Conservation (phyloP, 768 basidiomycete species). For the Leccinum arenicola region DNA sequence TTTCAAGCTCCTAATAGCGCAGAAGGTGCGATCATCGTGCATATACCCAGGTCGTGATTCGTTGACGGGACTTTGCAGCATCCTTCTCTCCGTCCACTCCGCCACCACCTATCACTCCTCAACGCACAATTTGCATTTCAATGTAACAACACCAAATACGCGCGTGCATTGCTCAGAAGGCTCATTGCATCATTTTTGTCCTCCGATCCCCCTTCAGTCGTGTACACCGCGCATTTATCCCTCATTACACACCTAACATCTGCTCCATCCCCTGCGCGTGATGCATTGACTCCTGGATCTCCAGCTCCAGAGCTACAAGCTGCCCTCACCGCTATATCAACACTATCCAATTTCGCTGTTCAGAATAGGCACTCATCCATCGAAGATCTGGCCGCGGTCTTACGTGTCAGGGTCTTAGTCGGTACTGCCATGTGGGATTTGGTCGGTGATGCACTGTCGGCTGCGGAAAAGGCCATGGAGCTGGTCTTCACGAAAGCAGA, state of each 20-base stretch:
- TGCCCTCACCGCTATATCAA: conserved; percentile 32
- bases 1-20: conserved; percentile 49
- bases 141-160: conserved; percentile 52
- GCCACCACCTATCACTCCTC: conserved; percentile 56
- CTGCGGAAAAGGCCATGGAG: conserved; percentile 50
- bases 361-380: conserved; percentile 41
- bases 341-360: conserved; percentile 31
- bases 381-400: conserved; percentile 47
- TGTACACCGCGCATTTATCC: conserved; percentile 56
- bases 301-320: conserved; percentile 26
- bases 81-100: conserved; percentile 60
- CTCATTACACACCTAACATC: conserved; percentile 46
- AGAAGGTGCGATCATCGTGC: conserved; percentile 45
- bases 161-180: conserved; percentile 56
- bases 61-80: conserved; percentile 39
- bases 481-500: conserved; percentile 29
- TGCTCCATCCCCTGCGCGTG: conserved; percentile 5
- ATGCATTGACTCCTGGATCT: conserved; percentile 1
- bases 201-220: conserved; percentile 48
- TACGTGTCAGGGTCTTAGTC: conserved; percentile 57
- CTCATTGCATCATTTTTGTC: conserved; percentile 45
- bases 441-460: conserved; percentile 45
- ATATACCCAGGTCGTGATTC: conserved; percentile 6
- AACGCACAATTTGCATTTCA: conserved; percentile 53
- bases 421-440: conserved; percentile 53